Percentiles rank a stretch among this genome's conserved stretches.
Evolutionary conservation across 805 yeast genomes (phyloP).

Genomic region (Candida gorgasii): DNA sequence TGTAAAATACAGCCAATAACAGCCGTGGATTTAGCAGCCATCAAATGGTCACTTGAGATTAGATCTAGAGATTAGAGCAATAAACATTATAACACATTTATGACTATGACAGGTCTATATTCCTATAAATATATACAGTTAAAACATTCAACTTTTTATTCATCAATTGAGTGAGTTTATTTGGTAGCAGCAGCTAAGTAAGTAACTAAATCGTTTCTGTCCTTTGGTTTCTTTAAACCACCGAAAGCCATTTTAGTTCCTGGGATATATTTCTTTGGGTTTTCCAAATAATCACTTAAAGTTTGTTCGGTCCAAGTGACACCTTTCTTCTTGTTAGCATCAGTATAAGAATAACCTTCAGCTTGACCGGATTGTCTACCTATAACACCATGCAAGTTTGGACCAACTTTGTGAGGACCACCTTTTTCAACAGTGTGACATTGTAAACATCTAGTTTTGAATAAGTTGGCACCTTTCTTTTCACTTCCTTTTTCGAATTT

Average conservation of each 20-base stretch:
- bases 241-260: constrained; percentile 99
- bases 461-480: constrained; percentile 92
- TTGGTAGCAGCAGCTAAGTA: constrained; percentile 60
- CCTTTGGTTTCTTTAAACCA: constrained; percentile 98
- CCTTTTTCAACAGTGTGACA: constrained; percentile 97
- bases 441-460: constrained; percentile 98
- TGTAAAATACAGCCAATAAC: constrained; percentile 1
- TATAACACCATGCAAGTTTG: constrained; percentile 92
- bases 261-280: constrained; percentile 99
- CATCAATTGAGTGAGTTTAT: constrained; percentile 8
- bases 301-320: constrained; percentile 85
- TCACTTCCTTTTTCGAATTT: constrained; percentile 45
- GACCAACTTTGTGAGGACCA: constrained; percentile 99
- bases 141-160: constrained; percentile 5
- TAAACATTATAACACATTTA: not conserved
- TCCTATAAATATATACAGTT: constrained; percentile 11
- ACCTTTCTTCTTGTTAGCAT: constrained; percentile 96
- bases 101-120: constrained; percentile 3
- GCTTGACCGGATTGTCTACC: constrained; percentile 93
- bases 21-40: not conserved
- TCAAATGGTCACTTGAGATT: not conserved
- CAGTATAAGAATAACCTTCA: constrained; percentile 93
- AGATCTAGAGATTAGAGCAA: not conserved
- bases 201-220: constrained; percentile 94
- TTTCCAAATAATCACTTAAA: constrained; percentile 93